Evolutionary conservation across 805 yeast species (phyloP), one percentile per base, ranked within the genome.

Genomic region (Tetrapisispora nanseiensis): DNA sequence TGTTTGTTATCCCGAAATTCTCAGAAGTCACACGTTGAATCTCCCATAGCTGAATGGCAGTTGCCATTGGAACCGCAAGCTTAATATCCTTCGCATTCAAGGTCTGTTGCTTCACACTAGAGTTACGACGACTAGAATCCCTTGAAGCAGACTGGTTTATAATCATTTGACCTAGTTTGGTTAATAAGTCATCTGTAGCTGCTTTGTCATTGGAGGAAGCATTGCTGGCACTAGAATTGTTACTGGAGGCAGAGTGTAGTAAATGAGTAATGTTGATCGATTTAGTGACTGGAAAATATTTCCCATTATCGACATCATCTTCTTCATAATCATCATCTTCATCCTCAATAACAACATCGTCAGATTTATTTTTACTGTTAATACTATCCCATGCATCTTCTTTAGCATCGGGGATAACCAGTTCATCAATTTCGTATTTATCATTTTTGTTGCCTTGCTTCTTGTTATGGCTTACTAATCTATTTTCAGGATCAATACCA

Each of bases 11-110:
- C 4, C 77, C 71, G 46, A 72, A 80, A 39, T 71, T 73, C 12
- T 76, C 81, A 3, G 66, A 54, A 10, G 80, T 57, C 6, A 78
- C 56, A 33, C 82, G 68, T 57, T 86, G 90, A 37, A 86, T 74
- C 47, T 86, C 95, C 7, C 81, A 65, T 43, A 86, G 62, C 59
- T 89, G 95, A 4, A 85, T 75, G 1, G 95, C 86, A 2, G 89
- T 75, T 13, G 87, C 81, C 42, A 77, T 64, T 2, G 85, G 81
- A 2, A 80, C 51, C 45, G 51, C 23, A 33, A 49, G 36, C 20
- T 44, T 41, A 4, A 40, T 33, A 18, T 37, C 40, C 31, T 48
- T 39, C 37, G 40, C 47, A 33, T 40, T 49, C 37, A 48, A 35
- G 2, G 37, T 28, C 8, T 22, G 38, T 18, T 33, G 30, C n/a